Conservation (phyloP, 1,284 basidiomycete species). For the Papiliotrema flavescens region DNA sequence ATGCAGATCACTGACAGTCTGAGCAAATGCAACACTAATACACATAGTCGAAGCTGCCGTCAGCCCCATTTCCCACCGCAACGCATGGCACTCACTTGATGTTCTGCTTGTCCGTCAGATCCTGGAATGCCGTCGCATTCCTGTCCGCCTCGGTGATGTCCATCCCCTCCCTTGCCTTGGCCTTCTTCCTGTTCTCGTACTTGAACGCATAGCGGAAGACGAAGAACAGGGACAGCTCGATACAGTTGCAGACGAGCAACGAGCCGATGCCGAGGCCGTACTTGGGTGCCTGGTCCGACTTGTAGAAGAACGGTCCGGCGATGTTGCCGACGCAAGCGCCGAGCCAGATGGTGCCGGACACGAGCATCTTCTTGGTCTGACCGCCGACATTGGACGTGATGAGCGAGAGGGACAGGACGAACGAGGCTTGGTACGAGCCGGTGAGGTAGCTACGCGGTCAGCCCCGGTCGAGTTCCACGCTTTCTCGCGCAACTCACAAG, state of each 20-base stretch:
- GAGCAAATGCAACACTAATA: too few species aligned
- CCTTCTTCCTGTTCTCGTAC: constrained; percentile 48
- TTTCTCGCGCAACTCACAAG: constrained; percentile 52
- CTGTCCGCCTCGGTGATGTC: constrained; percentile 4
- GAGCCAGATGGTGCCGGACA: constrained; percentile 43
- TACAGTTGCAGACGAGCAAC: constrained; percentile 46
- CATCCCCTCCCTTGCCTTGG: constrained; percentile 32
- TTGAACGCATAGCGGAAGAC: constrained; percentile 49
- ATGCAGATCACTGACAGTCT: too few species aligned
- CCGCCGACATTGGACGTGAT: constrained; percentile 54
- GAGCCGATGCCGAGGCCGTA: constrained; percentile 52
- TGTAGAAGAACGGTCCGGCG: constrained; percentile 49
- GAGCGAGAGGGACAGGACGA: constrained; percentile 52
- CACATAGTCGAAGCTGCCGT: constrained; percentile 17
- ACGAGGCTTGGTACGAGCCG: constrained; percentile 51
- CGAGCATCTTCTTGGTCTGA: constrained; percentile 52
- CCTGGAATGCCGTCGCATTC: constrained; percentile 39
- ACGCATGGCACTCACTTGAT: constrained; percentile 17
- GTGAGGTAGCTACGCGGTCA: constrained; percentile 42
- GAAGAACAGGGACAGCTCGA: constrained; percentile 48
- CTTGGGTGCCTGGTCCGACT: constrained; percentile 46
- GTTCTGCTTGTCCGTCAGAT: constrained; percentile 48
- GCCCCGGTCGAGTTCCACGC: neutral
- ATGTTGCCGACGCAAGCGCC: constrained; percentile 48
- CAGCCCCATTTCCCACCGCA: neutral